Evolutionary conservation across 1,139 yeast genomes (phyloP), one percentile per base, ranked within the genome.

Genomic region (Protomyces macrosporus): DNA sequence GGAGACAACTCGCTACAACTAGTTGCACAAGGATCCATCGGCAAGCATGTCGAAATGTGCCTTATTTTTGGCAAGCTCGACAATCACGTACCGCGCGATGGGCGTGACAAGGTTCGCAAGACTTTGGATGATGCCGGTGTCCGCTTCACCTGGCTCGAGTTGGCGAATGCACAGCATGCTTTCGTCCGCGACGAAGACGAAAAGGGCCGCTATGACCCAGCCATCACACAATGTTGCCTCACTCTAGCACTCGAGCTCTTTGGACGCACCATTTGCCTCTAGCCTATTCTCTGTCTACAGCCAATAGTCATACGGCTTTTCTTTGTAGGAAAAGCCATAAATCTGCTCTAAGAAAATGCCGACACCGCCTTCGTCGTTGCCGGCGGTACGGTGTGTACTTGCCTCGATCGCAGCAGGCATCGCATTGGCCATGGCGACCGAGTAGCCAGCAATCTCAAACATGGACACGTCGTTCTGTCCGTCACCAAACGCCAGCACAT

Each of bases 191-290:
- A 88, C 72, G 95, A 87, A 71, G 75, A 78, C 69, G 84, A 89
- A 69, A 88, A 87, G 75, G 95, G 90, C 4, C 79, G 95, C 69
- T 88, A 83, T 71, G 95, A 88, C 72, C 84, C 90, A 9, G 89
- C 90, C 6, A 81, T 85, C 64, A 87, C 95, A 48, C 79, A 81
- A 67, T 78, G 83, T 56, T 86, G 95, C 72, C 77, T 84, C 72
- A 87, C 83, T 37, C 84, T 88, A 81, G 73, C 87, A 69, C 78
- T 80, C 63, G 95, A 88, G 70, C 78, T 87, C 71, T 88, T 88
- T 76, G 82, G 85, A 74, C 79, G 95, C 69, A 81, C 80, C 68
- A 79, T 88, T 75, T 84, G 82, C 74, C 78, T 84, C 3, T 42
- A 14, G 48, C 14, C 48, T 42, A 42, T 16, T 16, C 33, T 4